Base-by-base conservation (phyloP, 805 yeast genomes). In the Spencermartinsiella europaea region DNA sequence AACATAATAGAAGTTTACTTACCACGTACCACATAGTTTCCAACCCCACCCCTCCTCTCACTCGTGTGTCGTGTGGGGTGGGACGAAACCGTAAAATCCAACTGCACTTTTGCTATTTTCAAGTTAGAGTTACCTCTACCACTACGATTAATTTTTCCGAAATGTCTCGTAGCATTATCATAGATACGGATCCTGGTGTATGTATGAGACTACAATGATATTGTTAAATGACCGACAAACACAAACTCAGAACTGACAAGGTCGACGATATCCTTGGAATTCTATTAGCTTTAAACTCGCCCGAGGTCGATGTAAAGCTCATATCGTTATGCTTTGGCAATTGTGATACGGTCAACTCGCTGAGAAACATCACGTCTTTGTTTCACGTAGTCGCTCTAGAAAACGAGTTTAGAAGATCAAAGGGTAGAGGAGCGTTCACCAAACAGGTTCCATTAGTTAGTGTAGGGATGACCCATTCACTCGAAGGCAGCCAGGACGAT, bases 141-240 rank as follows among this genome's bases (percentile, higher is more conserved):
- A n/a, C n/a, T n/a, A n/a, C n/a, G n/a, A n/a, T n/a, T n/a, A n/a
- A n/a, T n/a, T n/a, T n/a, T n/a, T 25, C 31, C 31, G 7, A 7
- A 25, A 25, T 25, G 31, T 7, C 31, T 7, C 31, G 31, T 7
- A 25, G 31, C 41, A 47, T 69, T 16, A 66, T 69, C 27, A 54
- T 69, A 27, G 73, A 69, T 43, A 66, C 72, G 2, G 73, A 69
- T 49, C 73, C 73, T 20, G 73, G 73, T 1, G 69, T 59, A 52
- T 14, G 56, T 46, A n/a, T 16, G 15, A 5, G 15, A 22, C 3
- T 22, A 2, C 40, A n/a, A 19, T 17, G 15, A 10, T 22, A 12
- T n/a, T n/a, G n/a, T n/a, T n/a, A n/a, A n/a, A n/a, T n/a, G n/a
- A n/a, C n/a, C n/a, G n/a, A n/a, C n/a, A n/a, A n/a, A n/a, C 16